A percentile compares a stretch with the other conserved stretches of the same genome.
phyloP scores from a whole-genome alignment of 1,139 yeast genomes.

The Diutina catenulata region DNA sequence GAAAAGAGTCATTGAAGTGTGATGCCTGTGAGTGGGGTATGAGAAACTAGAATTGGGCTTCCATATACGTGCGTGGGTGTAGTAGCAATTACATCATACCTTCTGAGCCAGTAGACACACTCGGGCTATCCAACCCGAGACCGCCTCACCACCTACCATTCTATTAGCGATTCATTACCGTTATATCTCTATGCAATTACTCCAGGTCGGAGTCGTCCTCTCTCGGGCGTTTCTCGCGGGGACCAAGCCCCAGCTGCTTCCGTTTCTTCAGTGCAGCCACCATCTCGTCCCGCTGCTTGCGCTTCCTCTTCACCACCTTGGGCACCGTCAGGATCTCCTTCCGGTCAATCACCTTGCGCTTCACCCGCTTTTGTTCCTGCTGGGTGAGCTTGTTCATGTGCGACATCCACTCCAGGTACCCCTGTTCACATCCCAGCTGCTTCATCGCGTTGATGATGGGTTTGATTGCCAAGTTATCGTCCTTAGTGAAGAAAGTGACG shows the following conservation, averaged over 20 bases:
- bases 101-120: no score
- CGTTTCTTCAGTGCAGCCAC: constrained; percentile 68
- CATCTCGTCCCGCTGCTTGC: constrained; percentile 57
- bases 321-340: constrained; percentile 84
- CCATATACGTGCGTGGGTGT: no score
- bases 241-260: constrained; percentile 19
- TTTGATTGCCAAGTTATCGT: constrained; percentile 64
- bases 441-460: constrained; percentile 91
- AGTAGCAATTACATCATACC: no score
- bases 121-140: no score
- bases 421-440: constrained; percentile 68
- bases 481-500: constrained; percentile 86
- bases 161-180: no score
- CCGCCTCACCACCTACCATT: no score
- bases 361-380: constrained; percentile 53
- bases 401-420: constrained; percentile 73
- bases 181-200: no score
- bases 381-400: constrained; percentile 57
- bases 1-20: no score
- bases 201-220: no score
- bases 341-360: constrained; percentile 51
- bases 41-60: no score
- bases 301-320: constrained; percentile 49
- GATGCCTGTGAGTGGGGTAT: no score
- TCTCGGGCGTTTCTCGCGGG: no score